Percentiles rank a stretch among this genome's conserved stretches.
Evolutionary conservation across 2,329 filamentous ascomycete genomes (phyloP).

Genomic region (Sporothrix phasma): DNA sequence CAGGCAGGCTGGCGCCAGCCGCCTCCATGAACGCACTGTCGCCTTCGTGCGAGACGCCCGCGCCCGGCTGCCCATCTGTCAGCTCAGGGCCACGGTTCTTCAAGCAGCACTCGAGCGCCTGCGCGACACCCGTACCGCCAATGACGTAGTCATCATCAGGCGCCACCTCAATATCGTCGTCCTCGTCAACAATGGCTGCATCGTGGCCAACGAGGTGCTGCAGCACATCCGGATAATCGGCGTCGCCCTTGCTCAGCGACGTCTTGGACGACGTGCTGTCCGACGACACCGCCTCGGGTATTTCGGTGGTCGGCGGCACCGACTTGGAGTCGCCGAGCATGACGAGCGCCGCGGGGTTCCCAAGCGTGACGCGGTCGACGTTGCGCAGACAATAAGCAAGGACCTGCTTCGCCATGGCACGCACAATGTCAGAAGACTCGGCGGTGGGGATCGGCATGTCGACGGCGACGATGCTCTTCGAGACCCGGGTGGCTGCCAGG

Average conservation of each 20-base stretch:
- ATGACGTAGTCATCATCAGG: slow-evolving; percentile 94
- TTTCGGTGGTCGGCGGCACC: slow-evolving; percentile 16
- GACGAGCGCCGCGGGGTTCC: slow-evolving; percentile 27
- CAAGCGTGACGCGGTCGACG: slow-evolving; percentile 67
- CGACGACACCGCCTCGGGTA: slow-evolving; percentile 6
- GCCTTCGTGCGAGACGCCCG: slow-evolving; percentile 42
- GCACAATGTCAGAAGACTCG: slow-evolving; percentile 81
- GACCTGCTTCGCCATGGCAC: slow-evolving; percentile 86
- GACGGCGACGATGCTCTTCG: slow-evolving; percentile 72
- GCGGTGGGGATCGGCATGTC: slow-evolving; percentile 81
- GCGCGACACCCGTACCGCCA: slow-evolving; percentile 88
- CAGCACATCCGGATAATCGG: slow-evolving; percentile 66
- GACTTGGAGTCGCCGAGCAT: slow-evolving; percentile 32
- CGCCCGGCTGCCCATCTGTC: slow-evolving; percentile 33
- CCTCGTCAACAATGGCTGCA: slow-evolving; percentile 38
- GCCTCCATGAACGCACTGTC: slow-evolving; percentile 31
- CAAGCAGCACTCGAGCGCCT: slow-evolving; percentile 82
- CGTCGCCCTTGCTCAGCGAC: slow-evolving; percentile 25
- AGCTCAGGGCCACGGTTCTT: slow-evolving; percentile 65
- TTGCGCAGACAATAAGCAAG: slow-evolving; percentile 89
- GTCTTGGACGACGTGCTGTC: neutral
- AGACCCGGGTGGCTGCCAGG: slow-evolving; percentile 77
- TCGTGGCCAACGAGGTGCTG: slow-evolving; percentile 76
- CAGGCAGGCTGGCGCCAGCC: slow-evolving; percentile 22
- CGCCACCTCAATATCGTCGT: slow-evolving; percentile 57